Base-by-base conservation (phyloP, 2,329 filamentous ascomycete species). In the Rhinocladiella similis region DNA sequence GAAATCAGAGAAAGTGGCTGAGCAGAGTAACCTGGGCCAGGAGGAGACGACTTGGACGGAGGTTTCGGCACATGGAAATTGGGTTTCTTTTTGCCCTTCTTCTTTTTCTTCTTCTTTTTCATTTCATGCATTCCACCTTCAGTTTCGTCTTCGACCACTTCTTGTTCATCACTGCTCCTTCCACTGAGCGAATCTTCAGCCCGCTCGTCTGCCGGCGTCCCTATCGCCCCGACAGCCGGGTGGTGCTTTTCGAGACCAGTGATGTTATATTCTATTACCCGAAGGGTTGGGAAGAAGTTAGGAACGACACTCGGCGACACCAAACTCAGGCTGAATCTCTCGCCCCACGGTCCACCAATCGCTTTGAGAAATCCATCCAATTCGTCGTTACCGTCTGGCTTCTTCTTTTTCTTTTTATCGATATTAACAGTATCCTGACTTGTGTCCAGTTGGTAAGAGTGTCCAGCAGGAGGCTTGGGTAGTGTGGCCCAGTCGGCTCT, bases 211-310 rank as follows among this genome's bases (percentile, higher is more conserved):
- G 50, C 60, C 9, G 59, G 59, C n/a, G 49, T 50, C 19, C 61
- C 61, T 22, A 58, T 59, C 12, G 57, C 53, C 20, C 20, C 56
- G 38, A 12, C 49, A 46, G 56, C 64, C 47, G 50, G 64, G 50
- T 63, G 61, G 18, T 56, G 56, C 50, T 83, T 67, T 62, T 91
- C 88, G 3, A 96, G 70, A 0, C 91, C 90, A 0, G 80, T 89
- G 53, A 90, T 90, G 70, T 99, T 97, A 78, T 97, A 99, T 68
- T 96, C 90, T 62, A 93, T 79, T n/a, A 99, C 82, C n/a, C 92
- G 84, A 29, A 97, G 73, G 0, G 89, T 91, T 0, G 93, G 94
- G 63, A 92, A 94, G 72, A 91, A 96, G 68, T 94, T 97, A 5
- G 93, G 94, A 7, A 97, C 90, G 36, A 99, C 78, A 68, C 92